Evolutionary conservation across 2,329 filamentous ascomycete genomes (phyloP).

Genomic region (Penicillium fuscoglaucum): DNA sequence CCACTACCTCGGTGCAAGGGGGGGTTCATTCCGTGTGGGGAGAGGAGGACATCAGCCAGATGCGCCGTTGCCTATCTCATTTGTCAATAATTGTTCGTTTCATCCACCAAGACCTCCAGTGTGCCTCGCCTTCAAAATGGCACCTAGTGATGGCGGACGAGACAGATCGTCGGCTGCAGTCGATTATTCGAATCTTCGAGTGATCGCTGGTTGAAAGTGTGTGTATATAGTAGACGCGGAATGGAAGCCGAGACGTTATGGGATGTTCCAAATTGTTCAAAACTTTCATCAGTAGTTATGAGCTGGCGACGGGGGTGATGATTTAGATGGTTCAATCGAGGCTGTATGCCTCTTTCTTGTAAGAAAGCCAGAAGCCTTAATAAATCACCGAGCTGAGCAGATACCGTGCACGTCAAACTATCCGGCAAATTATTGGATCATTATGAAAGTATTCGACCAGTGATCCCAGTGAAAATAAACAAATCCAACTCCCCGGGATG

Average conservation of each 20-base stretch:
- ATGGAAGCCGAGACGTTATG: background rate
- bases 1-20: slow-evolving; percentile 17
- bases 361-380: background rate
- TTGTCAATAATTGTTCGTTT: slow-evolving; percentile 29
- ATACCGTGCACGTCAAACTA: background rate
- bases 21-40: slow-evolving; percentile 24
- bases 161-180: slow-evolving; percentile 32
- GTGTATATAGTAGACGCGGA: background rate
- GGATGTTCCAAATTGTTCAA: background rate
- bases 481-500: too few relatives aligned
- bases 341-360: background rate
- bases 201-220: slow-evolving; percentile 15
- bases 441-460: background rate
- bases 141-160: slow-evolving; percentile 34
- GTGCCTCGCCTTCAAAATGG: slow-evolving; percentile 18
- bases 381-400: background rate
- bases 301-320: background rate
- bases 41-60: slow-evolving; percentile 13
- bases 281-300: background rate
- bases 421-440: background rate
- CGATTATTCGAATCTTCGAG: slow-evolving; percentile 34
- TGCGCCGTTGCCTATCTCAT: slow-evolving; percentile 31
- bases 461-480: background rate
- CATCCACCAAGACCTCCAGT: slow-evolving; percentile 21
- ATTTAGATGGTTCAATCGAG: background rate